Conservation (phyloP, 306 rosid species). For the Dalbergia cochinchinensis region DNA sequence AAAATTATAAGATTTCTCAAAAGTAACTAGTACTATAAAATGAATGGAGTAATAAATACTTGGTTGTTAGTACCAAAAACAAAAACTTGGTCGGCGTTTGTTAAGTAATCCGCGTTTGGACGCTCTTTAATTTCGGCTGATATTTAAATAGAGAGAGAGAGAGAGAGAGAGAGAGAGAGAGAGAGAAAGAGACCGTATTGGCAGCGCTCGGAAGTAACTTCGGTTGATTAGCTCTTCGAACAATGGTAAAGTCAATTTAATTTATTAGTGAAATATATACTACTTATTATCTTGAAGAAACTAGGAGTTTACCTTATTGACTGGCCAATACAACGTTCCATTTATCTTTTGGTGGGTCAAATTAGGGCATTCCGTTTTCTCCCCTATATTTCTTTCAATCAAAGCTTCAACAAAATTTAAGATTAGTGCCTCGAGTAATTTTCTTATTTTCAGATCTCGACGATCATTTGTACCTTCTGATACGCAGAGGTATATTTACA, state of each 20-base stretch:
- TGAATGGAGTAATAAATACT: background rate
- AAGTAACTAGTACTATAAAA: too few relatives aligned
- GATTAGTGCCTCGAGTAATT: too few relatives aligned
- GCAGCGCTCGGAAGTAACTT: background rate
- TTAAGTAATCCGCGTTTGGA: too few relatives aligned
- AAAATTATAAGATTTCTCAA: too few relatives aligned
- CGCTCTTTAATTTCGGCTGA: background rate
- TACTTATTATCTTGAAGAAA: background rate
- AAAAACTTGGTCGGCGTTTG: too few relatives aligned
- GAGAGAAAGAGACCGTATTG: background rate
- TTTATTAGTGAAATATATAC: background rate
- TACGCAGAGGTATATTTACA: too few relatives aligned
- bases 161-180: background rate
- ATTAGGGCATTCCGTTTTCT: conserved; percentile 35
- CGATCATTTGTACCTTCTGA: too few relatives aligned
- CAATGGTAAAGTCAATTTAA: background rate
- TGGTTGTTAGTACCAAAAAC: too few relatives aligned
- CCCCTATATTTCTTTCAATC: too few relatives aligned
- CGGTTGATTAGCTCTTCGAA: background rate
- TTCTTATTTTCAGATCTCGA: too few relatives aligned
- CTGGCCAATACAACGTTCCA: background rate
- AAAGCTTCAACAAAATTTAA: too few relatives aligned
- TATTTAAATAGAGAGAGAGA: background rate
- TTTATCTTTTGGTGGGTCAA: background rate
- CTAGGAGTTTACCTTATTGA: conserved; percentile 3